A percentile compares a stretch with the other conserved stretches of the same genome.
These are phyloP conservation scores for Candida sithepensis DNA, from an alignment of 805 yeast genomes.

Conservation along the genomic window DNA sequence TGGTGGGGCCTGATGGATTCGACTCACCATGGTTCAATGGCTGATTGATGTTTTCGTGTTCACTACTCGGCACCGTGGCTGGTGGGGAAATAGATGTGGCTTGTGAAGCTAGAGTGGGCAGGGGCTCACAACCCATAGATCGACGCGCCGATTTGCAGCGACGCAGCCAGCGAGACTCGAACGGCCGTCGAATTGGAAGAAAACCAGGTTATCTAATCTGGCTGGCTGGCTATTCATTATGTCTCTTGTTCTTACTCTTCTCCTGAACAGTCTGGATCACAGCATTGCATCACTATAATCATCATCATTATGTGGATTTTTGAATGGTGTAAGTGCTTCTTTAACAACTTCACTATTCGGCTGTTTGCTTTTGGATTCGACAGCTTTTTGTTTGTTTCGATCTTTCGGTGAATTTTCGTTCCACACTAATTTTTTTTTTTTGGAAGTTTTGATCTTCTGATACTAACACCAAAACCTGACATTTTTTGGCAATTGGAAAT, in stretches of 20 bases:
- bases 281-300: background rate
- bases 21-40: background rate
- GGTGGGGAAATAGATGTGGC: background rate
- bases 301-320: constrained; percentile 31
- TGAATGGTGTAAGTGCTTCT: constrained; percentile 40
- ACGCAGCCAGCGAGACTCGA: background rate
- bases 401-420: background rate
- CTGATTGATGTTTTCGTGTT: constrained; percentile 13
- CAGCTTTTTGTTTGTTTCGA: background rate
- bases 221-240: background rate
- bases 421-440: background rate
- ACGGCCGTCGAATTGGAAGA: background rate
- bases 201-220: background rate
- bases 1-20: no score
- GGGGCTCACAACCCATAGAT: no score
- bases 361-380: background rate
- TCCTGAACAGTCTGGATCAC: background rate
- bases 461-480: no score
- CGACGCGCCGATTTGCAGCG: no score
- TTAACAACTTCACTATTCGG: background rate
- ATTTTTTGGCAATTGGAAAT: no score
- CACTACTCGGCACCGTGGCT: constrained; percentile 3
- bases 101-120: background rate
- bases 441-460: background rate
- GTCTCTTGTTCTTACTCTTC: background rate